Percentiles rank a stretch among this genome's conserved stretches.
phyloP scores from a whole-genome alignment of 306 rosid genomes.

The Vicia faba region DNA sequence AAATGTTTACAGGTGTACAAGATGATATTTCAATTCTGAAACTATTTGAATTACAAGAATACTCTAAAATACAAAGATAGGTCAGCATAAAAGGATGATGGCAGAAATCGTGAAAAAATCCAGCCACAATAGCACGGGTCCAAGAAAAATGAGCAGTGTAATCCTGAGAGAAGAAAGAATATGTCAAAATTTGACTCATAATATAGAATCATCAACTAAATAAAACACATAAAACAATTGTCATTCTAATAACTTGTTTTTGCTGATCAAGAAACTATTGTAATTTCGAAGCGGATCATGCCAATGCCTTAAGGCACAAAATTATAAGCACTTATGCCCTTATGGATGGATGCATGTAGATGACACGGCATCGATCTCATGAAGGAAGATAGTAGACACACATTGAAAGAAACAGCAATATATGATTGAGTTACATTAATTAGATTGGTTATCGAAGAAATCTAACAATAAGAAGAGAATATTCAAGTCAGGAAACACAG shows the following conservation, averaged over 20 bases:
- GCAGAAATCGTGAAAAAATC: conserved; percentile 38
- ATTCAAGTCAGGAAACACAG: too few species aligned
- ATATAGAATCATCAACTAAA: conserved; percentile 18
- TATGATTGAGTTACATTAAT: conserved; percentile 16
- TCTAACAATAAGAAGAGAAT: too few species aligned
- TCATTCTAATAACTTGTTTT: conserved; percentile 10
- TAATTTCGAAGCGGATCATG: neutral
- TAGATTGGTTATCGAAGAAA: conserved; percentile 22
- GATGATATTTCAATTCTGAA: conserved; percentile 44
- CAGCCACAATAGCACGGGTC: conserved; percentile 45
- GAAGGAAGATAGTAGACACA: neutral
- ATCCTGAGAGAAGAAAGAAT: conserved; percentile 40
- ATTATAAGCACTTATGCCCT: too few species aligned
- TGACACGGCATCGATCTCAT: too few species aligned
- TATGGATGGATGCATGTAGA: too few species aligned
- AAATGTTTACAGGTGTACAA: conserved; percentile 50
- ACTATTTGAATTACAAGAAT: conserved; percentile 50
- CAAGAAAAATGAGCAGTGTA: conserved; percentile 36
- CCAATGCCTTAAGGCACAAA: neutral
- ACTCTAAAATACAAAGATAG: conserved; percentile 47
- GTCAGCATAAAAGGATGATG: conserved; percentile 37
- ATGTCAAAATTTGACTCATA: conserved; percentile 3
- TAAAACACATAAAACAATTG: conserved; percentile 5
- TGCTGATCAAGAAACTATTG: conserved; percentile 23
- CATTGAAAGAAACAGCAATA: neutral